Conservation (phyloP, 495 filamentous ascomycete genomes). For the Penicillium bovifimosum region DNA sequence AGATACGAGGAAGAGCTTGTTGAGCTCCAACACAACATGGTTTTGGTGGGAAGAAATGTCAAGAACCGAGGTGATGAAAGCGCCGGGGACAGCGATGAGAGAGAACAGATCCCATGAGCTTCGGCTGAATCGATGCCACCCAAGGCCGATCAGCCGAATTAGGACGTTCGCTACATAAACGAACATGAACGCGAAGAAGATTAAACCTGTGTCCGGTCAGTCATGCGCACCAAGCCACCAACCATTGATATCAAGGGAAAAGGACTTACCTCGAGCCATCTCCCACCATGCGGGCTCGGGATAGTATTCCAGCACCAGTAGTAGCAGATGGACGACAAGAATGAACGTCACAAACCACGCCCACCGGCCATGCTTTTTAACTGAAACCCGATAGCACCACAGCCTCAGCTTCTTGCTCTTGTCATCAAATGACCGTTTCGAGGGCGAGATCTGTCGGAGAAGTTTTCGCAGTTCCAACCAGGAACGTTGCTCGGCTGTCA, state of each 20-base stretch:
- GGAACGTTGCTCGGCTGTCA: conserved; percentile 93
- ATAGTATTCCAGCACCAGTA: conserved; percentile 84
- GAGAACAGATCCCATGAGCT: conserved; percentile 97
- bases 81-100: conserved; percentile 75
- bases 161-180: conserved; percentile 81
- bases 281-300: conserved; percentile 64
- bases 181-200: conserved; percentile 80
- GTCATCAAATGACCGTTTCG: conserved; percentile 74
- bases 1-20: conserved; percentile 90
- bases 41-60: conserved; percentile 46
- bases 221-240: neutral
- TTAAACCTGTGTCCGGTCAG: conserved; percentile 41
- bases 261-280: conserved; percentile 45
- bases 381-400: conserved; percentile 91
- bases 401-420: conserved; percentile 70
- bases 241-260: neutral
- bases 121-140: conserved; percentile 85
- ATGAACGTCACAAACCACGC: conserved; percentile 71
- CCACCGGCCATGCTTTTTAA: conserved; percentile 93
- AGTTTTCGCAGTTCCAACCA: conserved; percentile 96
- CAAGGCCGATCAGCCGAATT: conserved; percentile 80
- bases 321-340: conserved; percentile 73
- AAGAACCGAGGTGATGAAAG: conserved; percentile 71
- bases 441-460: conserved; percentile 87
- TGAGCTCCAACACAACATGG: conserved; percentile 66